A percentile compares a stretch with the other conserved stretches of the same genome.
These are phyloP conservation scores for Zymoseptoria pseudotritici DNA, from an alignment of 2,329 filamentous ascomycete genomes.

Conservation along the genomic window DNA sequence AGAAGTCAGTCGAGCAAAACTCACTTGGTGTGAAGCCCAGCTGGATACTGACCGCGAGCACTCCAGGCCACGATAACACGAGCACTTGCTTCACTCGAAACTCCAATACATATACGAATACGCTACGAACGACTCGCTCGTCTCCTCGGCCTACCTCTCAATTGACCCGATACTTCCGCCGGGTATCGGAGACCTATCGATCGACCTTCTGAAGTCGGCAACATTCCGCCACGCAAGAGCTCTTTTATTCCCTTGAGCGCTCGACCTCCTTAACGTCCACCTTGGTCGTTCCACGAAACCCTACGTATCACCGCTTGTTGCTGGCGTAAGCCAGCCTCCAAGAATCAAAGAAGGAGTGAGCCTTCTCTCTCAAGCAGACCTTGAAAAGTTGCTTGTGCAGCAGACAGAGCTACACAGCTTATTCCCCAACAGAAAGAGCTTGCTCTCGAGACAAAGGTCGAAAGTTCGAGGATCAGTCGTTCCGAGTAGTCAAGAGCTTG, in stretches of 20 bases:
- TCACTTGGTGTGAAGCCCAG: slow-evolving; percentile 5
- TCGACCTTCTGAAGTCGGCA: slow-evolving; percentile 60
- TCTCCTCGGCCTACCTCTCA: slow-evolving; percentile 40
- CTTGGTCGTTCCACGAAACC: slow-evolving; percentile 51
- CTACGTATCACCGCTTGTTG: slow-evolving; percentile 50
- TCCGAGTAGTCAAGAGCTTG: slow-evolving; percentile 23
- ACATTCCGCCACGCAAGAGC: slow-evolving; percentile 78
- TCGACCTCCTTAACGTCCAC: slow-evolving; percentile 83
- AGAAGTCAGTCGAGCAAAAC: slow-evolving; percentile 59
- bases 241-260: slow-evolving; percentile 75
- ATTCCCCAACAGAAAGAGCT: neutral
- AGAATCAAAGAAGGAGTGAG: slow-evolving; percentile 58
- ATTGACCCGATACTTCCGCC: slow-evolving; percentile 73
- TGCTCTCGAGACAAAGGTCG: neutral
- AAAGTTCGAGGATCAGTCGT: neutral
- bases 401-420: slow-evolving; percentile 83
- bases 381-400: slow-evolving; percentile 90
- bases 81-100: slow-evolving; percentile 33
- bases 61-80: slow-evolving; percentile 61
- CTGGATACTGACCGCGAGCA: slow-evolving; percentile 1
- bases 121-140: slow-evolving; percentile 44
- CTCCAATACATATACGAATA: slow-evolving; percentile 20
- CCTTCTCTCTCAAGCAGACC: slow-evolving; percentile 91
- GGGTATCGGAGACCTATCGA: slow-evolving; percentile 76
- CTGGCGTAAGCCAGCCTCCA: slow-evolving; percentile 81